phyloP scores from a whole-genome alignment of 495 filamentous ascomycete genomes.

The Aspergillus carlsbadensis region DNA sequence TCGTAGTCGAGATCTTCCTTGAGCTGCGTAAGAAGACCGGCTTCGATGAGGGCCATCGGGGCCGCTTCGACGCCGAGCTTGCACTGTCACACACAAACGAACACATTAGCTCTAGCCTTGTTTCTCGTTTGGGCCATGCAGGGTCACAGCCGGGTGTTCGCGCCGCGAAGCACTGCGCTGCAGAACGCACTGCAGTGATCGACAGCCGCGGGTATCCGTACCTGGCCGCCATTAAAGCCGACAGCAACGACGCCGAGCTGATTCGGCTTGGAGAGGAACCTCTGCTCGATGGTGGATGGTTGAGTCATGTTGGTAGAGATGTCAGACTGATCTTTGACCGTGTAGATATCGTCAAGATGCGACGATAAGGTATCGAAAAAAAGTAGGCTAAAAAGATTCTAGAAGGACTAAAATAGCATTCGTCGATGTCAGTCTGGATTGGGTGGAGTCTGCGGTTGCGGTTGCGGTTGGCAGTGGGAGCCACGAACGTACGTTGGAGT shows the following conservation, averaged over 20 bases:
- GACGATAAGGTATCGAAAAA: slow-evolving; percentile 10
- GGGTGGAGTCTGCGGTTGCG: neutral
- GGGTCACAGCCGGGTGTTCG: neutral
- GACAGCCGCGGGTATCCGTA: slow-evolving; percentile 38
- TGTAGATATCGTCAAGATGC: neutral
- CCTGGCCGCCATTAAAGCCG: slow-evolving; percentile 96
- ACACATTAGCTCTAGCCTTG: neutral
- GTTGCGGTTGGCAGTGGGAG: no score
- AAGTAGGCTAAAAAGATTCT: slow-evolving; percentile 21
- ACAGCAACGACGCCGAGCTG: slow-evolving; percentile 92
- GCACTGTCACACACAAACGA: slow-evolving; percentile 51
- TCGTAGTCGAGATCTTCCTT: slow-evolving; percentile 82
- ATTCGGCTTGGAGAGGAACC: slow-evolving; percentile 74
- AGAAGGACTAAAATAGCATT: slow-evolving; percentile 13
- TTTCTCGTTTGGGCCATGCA: no score
- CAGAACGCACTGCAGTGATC: slow-evolving; percentile 15
- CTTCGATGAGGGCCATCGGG: slow-evolving; percentile 84
- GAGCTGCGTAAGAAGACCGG: slow-evolving; percentile 83
- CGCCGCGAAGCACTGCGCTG: neutral
- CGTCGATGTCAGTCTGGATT: slow-evolving; percentile 10
- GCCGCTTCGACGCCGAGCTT: slow-evolving; percentile 93
- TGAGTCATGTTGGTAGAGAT: slow-evolving; percentile 49
- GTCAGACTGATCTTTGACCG: neutral
- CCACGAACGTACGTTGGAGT: no score
- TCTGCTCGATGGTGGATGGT: slow-evolving; percentile 73